A percentile compares a stretch with the other conserved stretches of the same genome.
Conservation (phyloP, 2,329 filamentous ascomycete genomes). For the Huntiella moniliformis region DNA sequence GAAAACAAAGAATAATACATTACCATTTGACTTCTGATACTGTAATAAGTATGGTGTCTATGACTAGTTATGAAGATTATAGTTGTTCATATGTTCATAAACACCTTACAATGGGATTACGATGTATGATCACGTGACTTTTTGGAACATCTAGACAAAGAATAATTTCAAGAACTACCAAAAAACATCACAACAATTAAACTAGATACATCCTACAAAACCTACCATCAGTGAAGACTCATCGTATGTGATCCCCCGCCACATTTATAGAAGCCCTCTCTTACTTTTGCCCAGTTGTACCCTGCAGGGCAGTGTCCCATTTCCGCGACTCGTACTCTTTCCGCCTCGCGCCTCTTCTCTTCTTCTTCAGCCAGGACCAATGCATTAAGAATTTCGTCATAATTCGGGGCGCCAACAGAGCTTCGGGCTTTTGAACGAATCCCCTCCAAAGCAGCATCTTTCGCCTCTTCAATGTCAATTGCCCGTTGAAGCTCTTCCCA, state of each 20-base stretch:
- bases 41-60: slow-evolving; percentile 3
- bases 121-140: no score
- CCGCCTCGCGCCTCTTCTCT: slow-evolving; percentile 20
- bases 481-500: slow-evolving; percentile 43
- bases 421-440: slow-evolving; percentile 16
- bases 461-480: slow-evolving; percentile 20
- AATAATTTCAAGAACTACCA: no score
- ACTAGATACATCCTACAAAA: no score
- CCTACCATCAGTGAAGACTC: no score
- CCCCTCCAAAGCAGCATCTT: slow-evolving; percentile 20
- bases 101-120: no score
- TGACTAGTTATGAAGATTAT: no score
- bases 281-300: slow-evolving; percentile 42
- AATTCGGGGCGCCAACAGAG: slow-evolving; percentile 14
- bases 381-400: slow-evolving; percentile 19
- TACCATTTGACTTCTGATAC: neutral
- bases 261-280: slow-evolving; percentile 37
- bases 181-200: no score
- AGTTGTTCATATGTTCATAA: no score
- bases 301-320: slow-evolving; percentile 39
- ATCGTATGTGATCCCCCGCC: slow-evolving; percentile 37
- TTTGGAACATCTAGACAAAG: no score
- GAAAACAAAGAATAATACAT: no score
- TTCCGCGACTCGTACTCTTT: slow-evolving; percentile 27
- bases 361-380: slow-evolving; percentile 23